Base-by-base conservation (phyloP, 441 rosid genomes). In the Metrosideros polymorpha region DNA sequence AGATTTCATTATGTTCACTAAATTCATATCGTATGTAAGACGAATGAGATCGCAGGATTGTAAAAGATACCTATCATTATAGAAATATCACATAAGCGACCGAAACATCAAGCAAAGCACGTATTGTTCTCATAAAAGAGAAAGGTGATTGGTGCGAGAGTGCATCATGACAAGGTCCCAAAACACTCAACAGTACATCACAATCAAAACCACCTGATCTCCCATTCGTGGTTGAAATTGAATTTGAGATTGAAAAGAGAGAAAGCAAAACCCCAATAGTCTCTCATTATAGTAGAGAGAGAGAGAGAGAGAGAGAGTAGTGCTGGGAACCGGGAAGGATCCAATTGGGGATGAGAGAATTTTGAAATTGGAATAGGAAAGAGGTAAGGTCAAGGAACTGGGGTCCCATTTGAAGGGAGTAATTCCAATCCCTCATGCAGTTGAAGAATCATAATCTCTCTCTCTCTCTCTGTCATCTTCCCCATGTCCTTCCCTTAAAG, bases 401-500 rank as follows among this genome's bases (percentile, higher is more conserved):
- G 82, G 82, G 82, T 25, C 82, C 82, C 82, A 75, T 75, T 71
- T 6, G 49, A 42, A 75, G 49, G 82, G 49, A 43, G 50, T 49
- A 75, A 75, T 42, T 42, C 49, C 82, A 39, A 75, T 75, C 17
- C 10, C 82, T 42, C 82, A 49, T 75, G 82, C 82, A 42, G 82
- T 75, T 75, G 82, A 75, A 75, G 42, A 39, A 42, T 75, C 49
- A 39, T 42, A 39, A 6, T 39, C 79, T 71, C 79, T 61, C 42
- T 63, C 39, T 59, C 66, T 6, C 56, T 53, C 56, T 53, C 54
- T 87, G 87, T 85, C 86, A 87, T 53, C 63, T 90, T 84, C 51
- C 84, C 51, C 59, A 85, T 66, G 89, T 87, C 91, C 90, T 88
- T 75, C 45, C 57, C 82, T 7, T 79, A 55, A 75, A 88, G 85